Evolutionary conservation across 306 rosid species (phyloP), one percentile per base, ranked within the genome.

Genomic region (Acacia acuminata): DNA sequence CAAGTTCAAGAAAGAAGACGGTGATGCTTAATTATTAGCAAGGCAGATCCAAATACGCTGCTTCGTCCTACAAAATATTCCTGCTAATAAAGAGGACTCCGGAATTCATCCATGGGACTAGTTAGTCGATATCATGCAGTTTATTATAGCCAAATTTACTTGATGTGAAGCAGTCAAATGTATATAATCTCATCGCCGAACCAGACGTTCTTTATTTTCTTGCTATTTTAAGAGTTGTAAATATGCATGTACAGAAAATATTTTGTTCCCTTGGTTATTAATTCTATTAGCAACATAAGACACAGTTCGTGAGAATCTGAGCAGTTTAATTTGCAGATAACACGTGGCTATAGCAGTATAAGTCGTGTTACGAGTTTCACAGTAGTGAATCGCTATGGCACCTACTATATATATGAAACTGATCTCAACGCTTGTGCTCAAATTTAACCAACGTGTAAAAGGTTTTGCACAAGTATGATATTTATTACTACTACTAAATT

Each of bases 1-100:
- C 69, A 43, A 32, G 87, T 96, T 68, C 66, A 17, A 36, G 88
- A 89, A 20, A 91, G 91, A 65, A 22, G n/a, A 40, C n/a, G 75
- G 38, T 71, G n/a, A 71, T 43, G 36, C 27, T 10, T 15, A 19
- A 3, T 83, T 66, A 75, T 67, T 48, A 3, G 19, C 5, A 14
- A 79, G 64, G 79, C 53, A 64, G 55, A 60, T 5, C 48, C 27
- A 16, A n/a, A 20, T 10, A 4, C 25, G 9, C 7, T 51, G 27
- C 20, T 77, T 22, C n/a, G 22, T 65, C 42, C 19, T 65, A 3
- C 70, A 32, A 65, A 14, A 30, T 65, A 65, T 32, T 30, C 42
- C 42, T 15, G 70, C 7, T 30, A 30, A 30, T 30, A 30, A 30
- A 30, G 32, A 30, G 25, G 38, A 36, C 47, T 34, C 25, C 13